These are phyloP conservation scores for Decorospora gaudefroyi DNA, from an alignment of 2,329 filamentous ascomycete genomes.

Conservation along the genomic window DNA sequence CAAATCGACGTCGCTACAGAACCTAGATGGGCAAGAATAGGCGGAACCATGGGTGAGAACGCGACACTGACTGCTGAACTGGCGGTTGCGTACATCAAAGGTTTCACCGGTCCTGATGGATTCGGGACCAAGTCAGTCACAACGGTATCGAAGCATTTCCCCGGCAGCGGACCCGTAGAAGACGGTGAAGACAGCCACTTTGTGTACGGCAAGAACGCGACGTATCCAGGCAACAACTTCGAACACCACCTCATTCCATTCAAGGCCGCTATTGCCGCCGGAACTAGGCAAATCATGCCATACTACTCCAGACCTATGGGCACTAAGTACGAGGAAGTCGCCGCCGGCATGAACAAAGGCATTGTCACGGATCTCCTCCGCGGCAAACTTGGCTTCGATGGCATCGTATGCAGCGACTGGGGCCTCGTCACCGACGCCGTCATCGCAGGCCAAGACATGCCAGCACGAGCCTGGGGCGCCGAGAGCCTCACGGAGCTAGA, in stretches of 20 bases:
- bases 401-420: conserved; percentile 60
- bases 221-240: conserved; percentile 57
- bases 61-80: conserved; percentile 48
- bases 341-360: conserved; percentile 58
- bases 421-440: conserved; percentile 55
- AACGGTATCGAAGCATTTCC: conserved; percentile 60
- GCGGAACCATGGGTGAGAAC: conserved; percentile 56
- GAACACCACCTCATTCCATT: conserved; percentile 59
- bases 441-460: conserved; percentile 53
- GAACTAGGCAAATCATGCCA: conserved; percentile 59
- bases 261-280: conserved; percentile 56
- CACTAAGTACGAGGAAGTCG: conserved; percentile 54
- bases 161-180: conserved; percentile 56
- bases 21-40: conserved; percentile 56
- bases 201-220: conserved; percentile 56
- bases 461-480: conserved; percentile 57
- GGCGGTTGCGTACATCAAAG: conserved; percentile 54
- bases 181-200: conserved; percentile 60
- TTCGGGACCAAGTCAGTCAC: conserved; percentile 54
- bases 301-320: conserved; percentile 57
- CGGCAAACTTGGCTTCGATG: conserved; percentile 55
- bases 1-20: conserved; percentile 59
- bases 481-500: conserved; percentile 53
- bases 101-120: conserved; percentile 52
- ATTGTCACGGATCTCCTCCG: conserved; percentile 58